Percentiles rank a stretch among this genome's conserved stretches.
Evolutionary conservation across 768 basidiomycete genomes (phyloP).

Genomic region (Megacollybia marginata): DNA sequence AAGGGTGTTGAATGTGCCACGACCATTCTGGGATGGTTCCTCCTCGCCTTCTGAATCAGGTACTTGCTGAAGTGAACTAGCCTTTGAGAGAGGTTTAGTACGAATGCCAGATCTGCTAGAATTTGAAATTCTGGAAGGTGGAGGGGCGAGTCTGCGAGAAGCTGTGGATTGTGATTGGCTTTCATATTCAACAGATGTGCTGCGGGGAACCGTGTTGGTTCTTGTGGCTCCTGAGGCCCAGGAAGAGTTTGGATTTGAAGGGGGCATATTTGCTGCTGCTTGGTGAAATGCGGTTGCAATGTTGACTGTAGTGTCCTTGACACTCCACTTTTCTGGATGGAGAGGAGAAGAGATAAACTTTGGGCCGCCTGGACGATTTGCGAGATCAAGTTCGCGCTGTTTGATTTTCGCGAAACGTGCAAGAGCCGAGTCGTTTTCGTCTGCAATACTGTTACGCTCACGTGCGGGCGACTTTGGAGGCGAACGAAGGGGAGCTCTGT

Average conservation of each 20-base stretch:
- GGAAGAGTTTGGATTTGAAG: conserved; percentile 30
- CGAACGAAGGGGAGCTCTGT: conserved; percentile 55
- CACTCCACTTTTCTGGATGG: conserved; percentile 64
- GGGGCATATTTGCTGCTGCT: conserved; percentile 37
- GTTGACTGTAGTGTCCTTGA: conserved; percentile 83
- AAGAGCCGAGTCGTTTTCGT: conserved; percentile 34
- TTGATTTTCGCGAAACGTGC: conserved; percentile 36
- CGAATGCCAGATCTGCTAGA: conserved; percentile 20
- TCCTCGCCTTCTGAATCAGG: conserved; percentile 61
- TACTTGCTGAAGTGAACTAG: conserved; percentile 44
- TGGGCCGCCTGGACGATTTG: conserved; percentile 27
- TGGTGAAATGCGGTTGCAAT: conserved; percentile 76
- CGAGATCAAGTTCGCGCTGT: conserved; percentile 30
- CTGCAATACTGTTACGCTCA: conserved; percentile 22
- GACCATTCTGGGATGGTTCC: conserved; percentile 24
- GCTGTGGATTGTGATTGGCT: conserved; percentile 48
- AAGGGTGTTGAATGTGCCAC: conserved; percentile 60
- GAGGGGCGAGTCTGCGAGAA: conserved; percentile 52
- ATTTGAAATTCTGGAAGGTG: conserved; percentile 40
- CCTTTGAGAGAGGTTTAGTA: conserved; percentile 48
- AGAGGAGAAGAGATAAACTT: conserved; percentile 38
- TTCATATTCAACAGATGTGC: conserved; percentile 78
- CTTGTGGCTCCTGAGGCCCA: conserved; percentile 61
- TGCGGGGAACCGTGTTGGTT: conserved; percentile 49
- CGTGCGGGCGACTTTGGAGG: conserved; percentile 44